phyloP scores from a whole-genome alignment of 139 green algal genomes.

The Chlamydomonas urium region DNA sequence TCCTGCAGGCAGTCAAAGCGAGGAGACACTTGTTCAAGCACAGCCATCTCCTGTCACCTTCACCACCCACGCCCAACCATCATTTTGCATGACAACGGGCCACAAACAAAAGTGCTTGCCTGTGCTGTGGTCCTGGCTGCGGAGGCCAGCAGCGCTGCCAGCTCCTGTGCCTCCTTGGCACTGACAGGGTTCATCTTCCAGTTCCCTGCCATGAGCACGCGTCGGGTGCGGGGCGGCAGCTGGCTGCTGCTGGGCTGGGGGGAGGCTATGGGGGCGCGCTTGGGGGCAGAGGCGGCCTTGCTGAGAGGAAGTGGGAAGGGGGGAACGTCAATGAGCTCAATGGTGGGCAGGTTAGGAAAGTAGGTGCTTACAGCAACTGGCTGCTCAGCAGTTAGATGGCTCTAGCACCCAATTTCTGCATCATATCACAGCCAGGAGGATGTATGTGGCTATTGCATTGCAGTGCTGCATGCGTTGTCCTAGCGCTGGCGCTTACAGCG shows the following conservation, averaged over 20 bases:
- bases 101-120: neutral
- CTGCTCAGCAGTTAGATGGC: too few species aligned
- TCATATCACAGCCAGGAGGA: neutral
- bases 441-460: neutral
- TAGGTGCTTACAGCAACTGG: too few species aligned
- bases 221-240: neutral
- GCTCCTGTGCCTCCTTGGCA: constrained; percentile 5
- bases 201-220: constrained; percentile 10
- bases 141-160: constrained; percentile 8
- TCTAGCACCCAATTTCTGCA: too few species aligned
- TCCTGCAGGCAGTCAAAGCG: too few species aligned
- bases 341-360: too few species aligned
- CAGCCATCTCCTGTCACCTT: too few species aligned
- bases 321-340: too few species aligned
- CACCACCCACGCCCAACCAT: too few species aligned
- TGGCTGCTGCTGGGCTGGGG: neutral
- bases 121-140: neutral
- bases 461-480: neutral
- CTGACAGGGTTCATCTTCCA: constrained; percentile 15
- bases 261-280: neutral
- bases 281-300: neutral
- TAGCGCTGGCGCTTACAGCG: neutral
- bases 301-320: too few species aligned
- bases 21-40: too few species aligned
- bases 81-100: too few species aligned